Conservation (phyloP, 2,329 filamentous ascomycete genomes). For the Calonectria montana region DNA sequence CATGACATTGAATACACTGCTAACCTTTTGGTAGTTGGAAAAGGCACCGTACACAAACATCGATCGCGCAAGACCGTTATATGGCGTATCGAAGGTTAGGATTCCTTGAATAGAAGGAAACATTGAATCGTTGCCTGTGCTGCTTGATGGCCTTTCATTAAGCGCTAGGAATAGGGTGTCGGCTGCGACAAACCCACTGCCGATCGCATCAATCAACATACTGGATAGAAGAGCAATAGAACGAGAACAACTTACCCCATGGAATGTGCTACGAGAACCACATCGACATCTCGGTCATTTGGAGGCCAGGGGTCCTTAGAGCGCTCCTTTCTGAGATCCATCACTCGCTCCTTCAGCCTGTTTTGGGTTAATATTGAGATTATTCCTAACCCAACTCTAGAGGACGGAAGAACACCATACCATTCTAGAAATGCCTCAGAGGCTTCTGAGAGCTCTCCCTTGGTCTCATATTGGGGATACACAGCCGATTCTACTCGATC, state of each 20-base stretch:
- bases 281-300: conserved; percentile 81
- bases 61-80: conserved; percentile 71
- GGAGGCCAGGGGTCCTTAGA: conserved; percentile 80
- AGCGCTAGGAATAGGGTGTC: conserved; percentile 81
- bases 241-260: conserved; percentile 67
- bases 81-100: conserved; percentile 88
- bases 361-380: conserved; percentile 42
- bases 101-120: conserved; percentile 87
- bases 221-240: accelerated
- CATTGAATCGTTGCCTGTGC: conserved; percentile 59
- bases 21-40: conserved; percentile 69
- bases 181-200: conserved; percentile 81
- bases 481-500: conserved; percentile 70
- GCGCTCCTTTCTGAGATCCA: conserved; percentile 78
- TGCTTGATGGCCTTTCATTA: conserved; percentile 67
- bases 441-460: conserved; percentile 70
- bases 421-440: conserved; percentile 60
- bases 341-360: conserved; percentile 84
- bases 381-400: background rate
- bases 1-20: conserved; percentile 67
- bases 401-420: conserved; percentile 40
- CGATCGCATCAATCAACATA: background rate
- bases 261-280: conserved; percentile 84
- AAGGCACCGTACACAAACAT: conserved; percentile 73
- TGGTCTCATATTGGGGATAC: conserved; percentile 80